These are phyloP conservation scores for Physaria fendleri DNA, from an alignment of 345 rosid genomes.

Conservation along the genomic window DNA sequence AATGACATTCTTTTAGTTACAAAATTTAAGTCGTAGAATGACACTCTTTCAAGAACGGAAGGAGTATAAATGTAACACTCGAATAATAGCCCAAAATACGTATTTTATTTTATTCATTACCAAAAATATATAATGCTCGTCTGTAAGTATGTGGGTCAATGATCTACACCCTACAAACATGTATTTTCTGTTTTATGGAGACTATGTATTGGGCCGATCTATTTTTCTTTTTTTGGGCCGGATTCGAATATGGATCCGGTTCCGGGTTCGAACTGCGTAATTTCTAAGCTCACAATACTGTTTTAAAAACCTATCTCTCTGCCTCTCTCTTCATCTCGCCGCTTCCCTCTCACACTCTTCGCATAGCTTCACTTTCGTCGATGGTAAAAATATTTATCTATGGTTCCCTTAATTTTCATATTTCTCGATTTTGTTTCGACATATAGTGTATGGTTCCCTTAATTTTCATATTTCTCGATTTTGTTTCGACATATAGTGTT, in stretches of 20 bases:
- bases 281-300: constrained; percentile 19
- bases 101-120: no score
- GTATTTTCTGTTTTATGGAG: no score
- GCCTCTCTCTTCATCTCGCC: constrained; percentile 9
- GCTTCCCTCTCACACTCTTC: constrained; percentile 4
- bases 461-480: not conserved
- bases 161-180: no score
- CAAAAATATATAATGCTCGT: no score
- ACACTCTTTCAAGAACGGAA: no score
- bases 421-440: not conserved
- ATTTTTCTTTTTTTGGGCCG: no score
- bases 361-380: not conserved
- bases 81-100: no score
- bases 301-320: constrained; percentile 16
- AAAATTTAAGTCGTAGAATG: no score
- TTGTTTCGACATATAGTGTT: not conserved
- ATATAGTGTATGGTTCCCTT: not conserved
- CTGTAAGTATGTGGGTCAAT: no score
- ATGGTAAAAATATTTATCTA: constrained; percentile 16
- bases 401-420: not conserved
- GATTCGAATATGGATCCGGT: not conserved
- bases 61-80: no score
- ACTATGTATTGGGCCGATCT: no score
- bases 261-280: constrained; percentile 19
- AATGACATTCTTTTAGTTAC: no score